Evolutionary conservation across 2,329 filamentous ascomycete species (phyloP), one percentile per base, ranked within the genome.

Genomic region (Colletotrichum theobromicola): DNA sequence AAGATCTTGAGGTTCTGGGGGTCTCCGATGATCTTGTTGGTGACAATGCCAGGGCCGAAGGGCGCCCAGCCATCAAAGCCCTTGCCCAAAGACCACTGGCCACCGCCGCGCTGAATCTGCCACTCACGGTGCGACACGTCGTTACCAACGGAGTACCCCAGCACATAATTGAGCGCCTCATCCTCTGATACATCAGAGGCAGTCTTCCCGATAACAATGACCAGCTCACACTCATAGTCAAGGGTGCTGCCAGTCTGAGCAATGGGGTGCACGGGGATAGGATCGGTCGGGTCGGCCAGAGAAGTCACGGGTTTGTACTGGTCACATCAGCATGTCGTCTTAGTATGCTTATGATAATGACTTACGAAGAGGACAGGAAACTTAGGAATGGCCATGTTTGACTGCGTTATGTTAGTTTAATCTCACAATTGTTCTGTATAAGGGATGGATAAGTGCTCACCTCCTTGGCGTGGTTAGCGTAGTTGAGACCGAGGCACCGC

Each of bases 221-320:
- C 93, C 8, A 96, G 88, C 84, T 96, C 94, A 81, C 93, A 94
- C 84, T 96, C 94, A 83, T 96, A 96, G 83, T 96, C 94, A 21
- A 95, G 84, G 0, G 92, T 92, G n/a, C 86, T 85, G 62, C 87
- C 87, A 75, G 92, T 87, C 82, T 95, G 94, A 1, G 93, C 93
- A 74, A 94, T 85, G 4, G 83, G 79, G 26, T 91, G 90, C 42
- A 96, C 87, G 3, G 93, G 93, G 67, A 95, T 93, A 2, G 91
- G 86, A 77, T 94, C 92, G 4, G 83, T 86, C 0, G 93, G 93
- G 3, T 93, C 93, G 1, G 89, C 82, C 28, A 95, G 87, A 0
- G 93, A 86, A 3, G 93, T 94, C 8, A 87, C 81, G 5, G 94
- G 93, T 83, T 95, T 95, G 85, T 92, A 93, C 87, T 89, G 68